Evolutionary conservation across 345 rosid species (phyloP), one percentile per base, ranked within the genome.

Genomic region (Garcia nutans): DNA sequence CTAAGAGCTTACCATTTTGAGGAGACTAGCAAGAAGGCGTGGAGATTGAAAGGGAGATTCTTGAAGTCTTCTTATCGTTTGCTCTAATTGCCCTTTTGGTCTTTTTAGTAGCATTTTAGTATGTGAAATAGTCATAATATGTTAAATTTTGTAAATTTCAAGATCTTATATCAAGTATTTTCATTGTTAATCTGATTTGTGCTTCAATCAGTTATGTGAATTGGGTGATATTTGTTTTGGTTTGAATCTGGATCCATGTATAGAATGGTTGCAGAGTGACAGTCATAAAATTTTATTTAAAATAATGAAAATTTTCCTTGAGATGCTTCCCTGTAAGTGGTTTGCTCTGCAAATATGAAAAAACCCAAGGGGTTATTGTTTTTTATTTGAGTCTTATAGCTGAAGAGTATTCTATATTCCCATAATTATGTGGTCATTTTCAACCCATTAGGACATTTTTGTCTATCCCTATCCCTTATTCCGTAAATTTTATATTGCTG

Each of bases 1-100:
- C 99, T 67, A 95, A 95, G 87, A 95, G 94, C 70, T 83, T 93
- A 71, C 96, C 99, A 7, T 95, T 95, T 73, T 95, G 79, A 88
- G 59, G 78, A 79, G 73, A 62, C 55, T 37, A 70, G 22, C 20
- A 10, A 28, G 42, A 15, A 15, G 28, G 63, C 47, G 59, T 33
- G 76, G 58, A 76, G 74, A 65, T 71, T 56, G 63, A 68, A 70
- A 79, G 75, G 61, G 57, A 76, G 37, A 71, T 68, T 33, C 23
- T 16, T 59, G 71, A 76, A 76, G 86, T 81, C 77, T 70, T 58
- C 67, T 74, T 74, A 74, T 52, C 74, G 45, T 71, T 47, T 61
- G 7, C 33, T 57, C 56, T 52, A 9, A 45, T 8, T 33, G 49
- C 2, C 41, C 24, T 65, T 28, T 10, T 68, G 26, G 17, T 31